A percentile compares a stretch with the other conserved stretches of the same genome.
Conservation (phyloP, 2,329 filamentous ascomycete genomes). For the Curvularia spicifera region DNA sequence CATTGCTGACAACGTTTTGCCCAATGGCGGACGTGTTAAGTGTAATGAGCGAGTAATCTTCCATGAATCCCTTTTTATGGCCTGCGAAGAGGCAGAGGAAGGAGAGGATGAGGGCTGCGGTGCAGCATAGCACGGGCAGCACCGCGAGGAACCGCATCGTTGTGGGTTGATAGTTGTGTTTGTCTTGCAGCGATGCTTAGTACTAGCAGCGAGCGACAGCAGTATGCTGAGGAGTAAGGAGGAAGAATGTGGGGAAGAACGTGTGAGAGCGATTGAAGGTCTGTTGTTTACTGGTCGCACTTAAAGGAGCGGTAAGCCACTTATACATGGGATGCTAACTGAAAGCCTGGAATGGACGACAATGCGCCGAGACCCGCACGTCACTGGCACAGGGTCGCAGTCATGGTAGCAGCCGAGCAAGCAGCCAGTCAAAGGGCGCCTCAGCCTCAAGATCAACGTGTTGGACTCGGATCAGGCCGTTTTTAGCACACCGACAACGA, state of each 20-base stretch:
- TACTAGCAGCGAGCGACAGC: not conserved
- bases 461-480: conserved; percentile 9
- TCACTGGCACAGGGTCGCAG: conserved; percentile 13
- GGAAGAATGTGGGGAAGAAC: conserved; percentile 10
- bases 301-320: conserved; percentile 8
- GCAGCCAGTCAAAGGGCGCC: conserved; percentile 23
- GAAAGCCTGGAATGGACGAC: conserved; percentile 8
- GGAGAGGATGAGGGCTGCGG: conserved; percentile 63
- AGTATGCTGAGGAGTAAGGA: conserved; percentile 1
- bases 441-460: conserved; percentile 29
- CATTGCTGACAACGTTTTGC: conserved; percentile 42
- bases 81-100: conserved; percentile 69
- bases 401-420: conserved; percentile 19
- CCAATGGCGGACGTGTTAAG: conserved; percentile 65
- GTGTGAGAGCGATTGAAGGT: conserved; percentile 4
- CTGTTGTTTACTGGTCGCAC: not conserved
- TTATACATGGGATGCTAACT: conserved; percentile 14
- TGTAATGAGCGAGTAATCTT: conserved; percentile 64
- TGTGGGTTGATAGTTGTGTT: not conserved
- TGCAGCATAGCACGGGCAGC: conserved; percentile 59
- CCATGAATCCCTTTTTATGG: conserved; percentile 61
- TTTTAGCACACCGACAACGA: conserved; percentile 24
- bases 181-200: conserved; percentile 1
- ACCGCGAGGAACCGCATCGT: conserved; percentile 57
- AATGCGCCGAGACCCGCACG: conserved; percentile 9